These are phyloP conservation scores for Datisca glomerata DNA, from an alignment of 306 rosid species.

Conservation along the genomic window DNA sequence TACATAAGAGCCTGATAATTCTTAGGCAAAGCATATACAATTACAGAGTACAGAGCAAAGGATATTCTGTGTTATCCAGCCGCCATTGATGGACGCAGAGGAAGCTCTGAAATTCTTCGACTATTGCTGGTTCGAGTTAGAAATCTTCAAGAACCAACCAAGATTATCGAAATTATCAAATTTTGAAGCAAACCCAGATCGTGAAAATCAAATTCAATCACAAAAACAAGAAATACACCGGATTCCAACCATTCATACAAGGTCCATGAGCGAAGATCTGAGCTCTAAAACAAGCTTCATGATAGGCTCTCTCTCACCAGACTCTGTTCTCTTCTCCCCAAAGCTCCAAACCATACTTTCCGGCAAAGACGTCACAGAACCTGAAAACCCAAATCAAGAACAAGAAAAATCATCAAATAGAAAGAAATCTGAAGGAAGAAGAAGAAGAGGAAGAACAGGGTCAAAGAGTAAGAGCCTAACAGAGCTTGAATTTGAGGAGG, in stretches of 20 bases:
- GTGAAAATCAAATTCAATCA: conserved; percentile 9
- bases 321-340: conserved; percentile 25
- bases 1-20: neutral
- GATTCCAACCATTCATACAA: conserved; percentile 22
- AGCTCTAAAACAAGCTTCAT: conserved; percentile 31
- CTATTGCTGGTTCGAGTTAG: conserved; percentile 48
- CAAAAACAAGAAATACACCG: conserved; percentile 18
- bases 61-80: conserved; percentile 8
- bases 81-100: conserved; percentile 53
- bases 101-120: conserved; percentile 41
- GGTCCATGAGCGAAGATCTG: conserved; percentile 64
- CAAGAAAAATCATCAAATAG: conserved; percentile 13
- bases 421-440: conserved; percentile 5
- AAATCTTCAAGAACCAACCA: conserved; percentile 19
- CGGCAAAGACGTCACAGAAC: conserved; percentile 31
- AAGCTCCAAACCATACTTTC: conserved; percentile 43
- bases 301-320: conserved; percentile 29
- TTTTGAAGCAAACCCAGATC: conserved; percentile 20
- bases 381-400: conserved; percentile 8
- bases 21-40: neutral
- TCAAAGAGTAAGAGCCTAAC: conserved; percentile 62
- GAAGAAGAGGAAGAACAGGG: conserved; percentile 16
- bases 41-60: neutral
- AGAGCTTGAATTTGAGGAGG: conserved; percentile 77
- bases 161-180: conserved; percentile 14